Base-by-base conservation (phyloP, 2,329 filamentous ascomycete species). In the Clarireedia homoeocarpa region DNA sequence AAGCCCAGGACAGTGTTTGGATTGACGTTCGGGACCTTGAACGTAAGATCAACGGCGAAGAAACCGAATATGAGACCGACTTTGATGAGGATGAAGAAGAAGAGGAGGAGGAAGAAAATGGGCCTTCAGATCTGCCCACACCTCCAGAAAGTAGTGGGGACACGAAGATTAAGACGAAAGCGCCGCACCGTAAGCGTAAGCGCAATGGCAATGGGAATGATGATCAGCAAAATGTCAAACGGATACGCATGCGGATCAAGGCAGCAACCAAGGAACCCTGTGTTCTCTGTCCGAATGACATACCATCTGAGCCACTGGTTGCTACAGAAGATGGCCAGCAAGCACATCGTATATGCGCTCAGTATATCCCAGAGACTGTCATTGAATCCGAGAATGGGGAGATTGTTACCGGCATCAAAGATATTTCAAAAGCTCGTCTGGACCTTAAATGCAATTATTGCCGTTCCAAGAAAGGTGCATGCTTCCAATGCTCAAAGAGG, bases 1-100 rank as follows among this genome's bases (percentile, higher is more conserved):
- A 94, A 58, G 91, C 96, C 62, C 85, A 95, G 58, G 94, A 99
- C 75, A 97, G 92, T 66, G 94, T 99, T 3, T 99, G 95, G 91
- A 91, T 99, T 53, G 91, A 99, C 68, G 91, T 97, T 4, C 85
- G 89, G 57, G 94, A 96, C 66, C 95, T 99, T 56, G 91, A 99
- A 72, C 89, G 94, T 59, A 96, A 95, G 70, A 74, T 97, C 48
- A 83, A 91, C 51, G 94, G 94, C 45, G 91, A 97, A 69, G 86
- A 89, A 57, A 89, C 89, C 5, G 89, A 91, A 63, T 89, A 88
- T 64, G 88, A 91, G 67, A 86, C 90, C 63, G 88, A 85, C 0
- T 86, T 89, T 39, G 84, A 88, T 30, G 84, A 86, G 2, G 86
- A 88, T 2, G 82, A 85, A 6, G 84, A 88, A 1, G 72, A 81